Evolutionary conservation across 2,329 filamentous ascomycete species (phyloP), one percentile per base, ranked within the genome.

Genomic region (Colletotrichum plurivorum): DNA sequence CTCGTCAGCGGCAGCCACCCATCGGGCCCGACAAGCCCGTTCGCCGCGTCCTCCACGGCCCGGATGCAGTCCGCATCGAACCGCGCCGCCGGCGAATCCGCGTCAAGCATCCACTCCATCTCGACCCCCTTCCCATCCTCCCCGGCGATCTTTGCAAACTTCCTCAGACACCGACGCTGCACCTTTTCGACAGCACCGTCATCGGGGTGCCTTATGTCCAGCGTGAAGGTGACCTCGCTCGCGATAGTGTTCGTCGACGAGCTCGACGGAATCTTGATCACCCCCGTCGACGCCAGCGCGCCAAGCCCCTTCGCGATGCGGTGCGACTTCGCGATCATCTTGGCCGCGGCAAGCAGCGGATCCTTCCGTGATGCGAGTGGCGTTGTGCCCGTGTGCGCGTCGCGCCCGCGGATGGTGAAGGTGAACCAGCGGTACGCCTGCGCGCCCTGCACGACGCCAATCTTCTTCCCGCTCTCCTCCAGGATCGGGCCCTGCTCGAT

Each of bases 401-500:
- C 92, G 73, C 88, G 83, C 1, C 93, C 92, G 10, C 82, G 82
- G 3, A 94, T 85, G 6, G 87, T 88, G 45, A 94, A 78, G 0
- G 88, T 91, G 77, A 90, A 90, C 93, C 93, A 94, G 67, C 89
- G 88, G 78, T 93, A 94, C 5, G 90, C 91, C 76, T 94, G 92
- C 1, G 93, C 92, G 2, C 92, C 92, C 39, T 87, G 86, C 5
- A 95, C 93, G 7, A 93, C 86, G 22, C 91, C 90, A 59, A 95
- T 86, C 62, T 90, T 89, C 72, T 90, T 85, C 27, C 84, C 81
- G 31, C 87, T 84, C 16, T 85, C 85, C 74, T 95, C 90, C 1
- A 97, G 85, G 41, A 94, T 88, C 0, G 93, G 93, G 0, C 93
- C 93, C 77, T 97, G 94, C 77, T 97, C 94, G 61, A 95, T 95